A percentile compares a stretch with the other conserved stretches of the same genome.
phyloP scores from a whole-genome alignment of 192 early-diverging fungal species.

The Coemansia sp. region DNA sequence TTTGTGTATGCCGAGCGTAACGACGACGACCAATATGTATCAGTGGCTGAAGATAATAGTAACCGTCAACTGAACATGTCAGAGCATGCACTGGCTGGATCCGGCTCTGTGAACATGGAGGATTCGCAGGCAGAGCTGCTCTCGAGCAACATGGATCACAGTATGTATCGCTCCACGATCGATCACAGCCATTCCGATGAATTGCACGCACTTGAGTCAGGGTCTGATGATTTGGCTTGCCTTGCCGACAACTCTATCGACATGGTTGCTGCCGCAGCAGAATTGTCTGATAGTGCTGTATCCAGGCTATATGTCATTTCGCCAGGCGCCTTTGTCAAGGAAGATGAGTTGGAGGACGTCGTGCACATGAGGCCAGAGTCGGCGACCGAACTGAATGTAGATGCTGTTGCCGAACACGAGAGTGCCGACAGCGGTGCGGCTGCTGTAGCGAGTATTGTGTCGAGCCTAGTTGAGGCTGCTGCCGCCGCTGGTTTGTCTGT shows the following conservation, averaged over 20 bases:
- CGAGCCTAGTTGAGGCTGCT: neutral
- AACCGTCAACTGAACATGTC: neutral
- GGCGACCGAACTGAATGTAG: neutral
- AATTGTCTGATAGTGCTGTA: neutral
- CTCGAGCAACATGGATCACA: slow-evolving; percentile 41
- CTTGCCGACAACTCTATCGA: neutral
- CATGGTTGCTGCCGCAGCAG: neutral
- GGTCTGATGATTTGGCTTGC: neutral
- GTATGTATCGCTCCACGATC: slow-evolving; percentile 32
- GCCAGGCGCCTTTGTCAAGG: slow-evolving; percentile 30
- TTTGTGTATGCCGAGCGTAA: slow-evolving; percentile 1
- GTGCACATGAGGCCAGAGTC: slow-evolving; percentile 20
- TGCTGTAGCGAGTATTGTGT: neutral
- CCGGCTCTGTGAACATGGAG: slow-evolving; percentile 27
- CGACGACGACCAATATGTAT: neutral
- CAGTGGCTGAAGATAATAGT: neutral
- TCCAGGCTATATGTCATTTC: slow-evolving; percentile 27
- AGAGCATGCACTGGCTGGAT: neutral
- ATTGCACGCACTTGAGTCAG: slow-evolving; percentile 30
- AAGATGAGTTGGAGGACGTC: slow-evolving; percentile 10
- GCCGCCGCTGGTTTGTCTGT: neutral
- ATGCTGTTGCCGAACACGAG: neutral
- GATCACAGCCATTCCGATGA: slow-evolving; percentile 14
- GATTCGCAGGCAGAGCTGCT: slow-evolving; percentile 49
- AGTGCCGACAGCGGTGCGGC: neutral